These are phyloP conservation scores for Haplosporangium sp. DNA, from an alignment of 371 early-diverging fungal species.

Conservation along the genomic window DNA sequence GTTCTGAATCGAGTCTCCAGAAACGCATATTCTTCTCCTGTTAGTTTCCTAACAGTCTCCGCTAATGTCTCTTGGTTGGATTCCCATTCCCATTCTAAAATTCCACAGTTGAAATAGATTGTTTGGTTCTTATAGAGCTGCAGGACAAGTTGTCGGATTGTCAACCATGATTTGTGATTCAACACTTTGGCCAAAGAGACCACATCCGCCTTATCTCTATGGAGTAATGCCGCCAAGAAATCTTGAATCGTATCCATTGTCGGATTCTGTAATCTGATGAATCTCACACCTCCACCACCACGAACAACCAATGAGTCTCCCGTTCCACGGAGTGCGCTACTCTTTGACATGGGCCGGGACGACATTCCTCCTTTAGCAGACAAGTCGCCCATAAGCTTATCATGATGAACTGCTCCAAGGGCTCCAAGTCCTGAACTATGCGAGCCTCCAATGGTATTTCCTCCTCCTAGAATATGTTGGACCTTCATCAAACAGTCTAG, in stretches of 20 bases:
- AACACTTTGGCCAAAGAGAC: constrained; percentile 36
- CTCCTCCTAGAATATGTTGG: constrained; percentile 48
- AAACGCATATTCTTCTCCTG: constrained; percentile 50
- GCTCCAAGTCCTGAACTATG: constrained; percentile 21
- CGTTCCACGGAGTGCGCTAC: constrained; percentile 16
- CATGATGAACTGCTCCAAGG: constrained; percentile 26
- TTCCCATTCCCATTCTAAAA: constrained; percentile 45
- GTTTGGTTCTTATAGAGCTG: constrained; percentile 36
- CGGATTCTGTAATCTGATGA: constrained; percentile 35
- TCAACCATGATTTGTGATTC: constrained; percentile 40
- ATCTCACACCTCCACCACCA: constrained; percentile 45
- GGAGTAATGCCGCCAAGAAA: constrained; percentile 23
- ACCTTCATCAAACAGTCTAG: constrained; percentile 46
- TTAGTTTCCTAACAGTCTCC: constrained; percentile 28
- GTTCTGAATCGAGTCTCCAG: constrained; percentile 27
- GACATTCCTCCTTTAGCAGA: constrained; percentile 7
- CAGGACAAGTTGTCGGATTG: constrained; percentile 46
- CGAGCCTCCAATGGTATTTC: constrained; percentile 20
- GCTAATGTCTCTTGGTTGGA: constrained; percentile 25
- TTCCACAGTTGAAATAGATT: constrained; percentile 30
- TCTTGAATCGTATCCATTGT: constrained; percentile 26
- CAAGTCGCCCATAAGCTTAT: constrained; percentile 11
- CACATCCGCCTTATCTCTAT: constrained; percentile 24
- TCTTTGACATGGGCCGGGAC: constrained; percentile 5
- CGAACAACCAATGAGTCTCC: constrained; percentile 37